Percentiles rank a stretch among this genome's conserved stretches.
Evolutionary conservation across 371 early-diverging fungal species (phyloP).

Genomic region (Parasitella parasitica): DNA sequence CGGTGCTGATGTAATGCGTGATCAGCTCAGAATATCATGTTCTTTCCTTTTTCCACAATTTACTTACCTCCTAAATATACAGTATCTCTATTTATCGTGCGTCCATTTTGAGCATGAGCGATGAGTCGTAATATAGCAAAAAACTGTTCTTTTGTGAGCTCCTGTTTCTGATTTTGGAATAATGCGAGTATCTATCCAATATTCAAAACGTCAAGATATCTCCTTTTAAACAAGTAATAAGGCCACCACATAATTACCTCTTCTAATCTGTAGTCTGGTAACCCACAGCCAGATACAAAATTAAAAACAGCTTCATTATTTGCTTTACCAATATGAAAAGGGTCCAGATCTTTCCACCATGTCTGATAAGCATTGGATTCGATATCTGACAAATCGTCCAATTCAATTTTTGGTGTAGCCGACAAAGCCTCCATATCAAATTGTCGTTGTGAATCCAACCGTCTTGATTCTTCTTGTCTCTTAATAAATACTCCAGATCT

Average conservation of each 20-base stretch:
- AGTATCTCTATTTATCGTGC: constrained; percentile 26
- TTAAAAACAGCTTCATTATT: constrained; percentile 26
- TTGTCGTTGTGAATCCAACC: not conserved
- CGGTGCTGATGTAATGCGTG: constrained; percentile 20
- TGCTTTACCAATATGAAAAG: constrained; percentile 31
- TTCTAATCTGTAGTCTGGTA: constrained; percentile 27
- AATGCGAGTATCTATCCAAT: constrained; percentile 32
- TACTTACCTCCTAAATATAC: constrained; percentile 36
- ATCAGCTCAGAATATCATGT: not conserved
- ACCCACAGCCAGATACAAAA: constrained; percentile 30
- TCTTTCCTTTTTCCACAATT: too few relatives aligned
- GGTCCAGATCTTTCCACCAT: constrained; percentile 49
- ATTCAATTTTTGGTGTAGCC: constrained; percentile 17
- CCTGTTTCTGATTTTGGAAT: constrained; percentile 29
- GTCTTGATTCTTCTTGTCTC: not conserved
- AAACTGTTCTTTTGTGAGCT: constrained; percentile 31
- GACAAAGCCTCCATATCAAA: not conserved
- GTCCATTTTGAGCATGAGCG: constrained; percentile 47
- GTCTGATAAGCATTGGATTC: constrained; percentile 48
- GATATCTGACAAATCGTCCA: constrained; percentile 64
- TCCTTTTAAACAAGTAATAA: too few relatives aligned
- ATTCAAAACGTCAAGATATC: too few relatives aligned
- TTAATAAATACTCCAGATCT: not conserved
- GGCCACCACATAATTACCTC: constrained; percentile 35
- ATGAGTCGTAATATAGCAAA: constrained; percentile 44